Percentiles rank a stretch among this genome's conserved stretches.
phyloP scores from a whole-genome alignment of 2,329 filamentous ascomycete genomes.

The Fusarium tricinctum region DNA sequence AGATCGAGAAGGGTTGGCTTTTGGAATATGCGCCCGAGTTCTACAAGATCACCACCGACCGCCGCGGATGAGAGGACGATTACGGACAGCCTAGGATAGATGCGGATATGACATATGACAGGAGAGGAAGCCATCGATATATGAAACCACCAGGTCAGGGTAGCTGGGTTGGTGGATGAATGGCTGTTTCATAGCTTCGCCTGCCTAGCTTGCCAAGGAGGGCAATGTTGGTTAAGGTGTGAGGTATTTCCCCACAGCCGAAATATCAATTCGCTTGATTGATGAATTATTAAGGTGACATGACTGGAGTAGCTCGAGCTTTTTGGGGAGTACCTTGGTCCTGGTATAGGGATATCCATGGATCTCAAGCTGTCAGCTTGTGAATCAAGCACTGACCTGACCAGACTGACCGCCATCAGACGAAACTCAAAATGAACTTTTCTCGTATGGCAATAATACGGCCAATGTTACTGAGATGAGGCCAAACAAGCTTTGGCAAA shows the following conservation, averaged over 20 bases:
- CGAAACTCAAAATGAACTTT: conserved; percentile 10
- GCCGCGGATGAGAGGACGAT: conserved; percentile 35
- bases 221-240: conserved; percentile 17
- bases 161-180: conserved; percentile 31
- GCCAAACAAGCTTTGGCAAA: conserved; percentile 34
- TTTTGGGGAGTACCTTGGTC: conserved; percentile 14
- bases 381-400: conserved; percentile 31
- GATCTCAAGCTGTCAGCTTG: conserved; percentile 5
- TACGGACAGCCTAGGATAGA: conserved; percentile 3
- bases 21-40: conserved; percentile 89
- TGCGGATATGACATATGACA: conserved; percentile 15
- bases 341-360: conserved; percentile 11
- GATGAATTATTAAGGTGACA: conserved; percentile 33
- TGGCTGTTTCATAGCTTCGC: conserved; percentile 39
- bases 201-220: conserved; percentile 19
- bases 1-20: conserved; percentile 93
- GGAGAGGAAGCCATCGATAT: conserved; percentile 18
- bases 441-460: conserved; percentile 11
- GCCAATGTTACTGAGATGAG: conserved; percentile 6
- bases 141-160: conserved; percentile 43
- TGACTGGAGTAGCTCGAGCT: conserved; percentile 19
- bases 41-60: conserved; percentile 71
- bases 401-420: conserved; percentile 32
- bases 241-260: conserved; percentile 39
- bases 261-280: conserved; percentile 30